These are phyloP conservation scores for Salpingoeca rosetta DNA, from an alignment of 78 protist species.

Conservation along the genomic window DNA sequence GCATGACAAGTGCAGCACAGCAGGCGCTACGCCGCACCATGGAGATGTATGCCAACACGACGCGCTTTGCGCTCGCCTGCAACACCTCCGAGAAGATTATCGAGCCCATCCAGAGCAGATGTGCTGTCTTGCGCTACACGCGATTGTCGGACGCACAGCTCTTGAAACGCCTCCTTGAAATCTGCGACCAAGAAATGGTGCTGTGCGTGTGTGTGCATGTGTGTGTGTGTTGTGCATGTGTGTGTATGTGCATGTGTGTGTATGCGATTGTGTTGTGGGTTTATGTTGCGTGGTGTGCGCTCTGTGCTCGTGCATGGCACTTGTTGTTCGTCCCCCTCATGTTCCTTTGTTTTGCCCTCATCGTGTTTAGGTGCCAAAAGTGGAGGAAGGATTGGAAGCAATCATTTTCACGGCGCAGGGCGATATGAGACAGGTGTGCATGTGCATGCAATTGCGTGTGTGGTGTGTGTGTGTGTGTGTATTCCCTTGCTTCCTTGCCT, in stretches of 20 bases:
- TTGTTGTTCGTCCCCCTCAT: neutral
- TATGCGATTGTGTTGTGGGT: no score
- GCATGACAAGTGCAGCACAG: conserved; percentile 94
- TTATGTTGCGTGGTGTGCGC: neutral
- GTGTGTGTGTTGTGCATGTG: no score
- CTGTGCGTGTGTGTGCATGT: neutral
- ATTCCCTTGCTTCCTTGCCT: no score
- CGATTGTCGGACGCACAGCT: conserved; percentile 61
- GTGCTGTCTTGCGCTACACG: conserved; percentile 86
- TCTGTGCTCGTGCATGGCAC: neutral
- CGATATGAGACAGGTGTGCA: conserved; percentile 86
- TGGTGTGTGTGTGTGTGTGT: no score
- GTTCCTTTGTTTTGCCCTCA: neutral
- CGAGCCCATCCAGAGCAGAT: conserved; percentile 87
- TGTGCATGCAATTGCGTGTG: no score
- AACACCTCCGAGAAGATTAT: conserved; percentile 84
- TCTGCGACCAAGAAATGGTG: conserved; percentile 46
- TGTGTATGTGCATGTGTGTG: no score
- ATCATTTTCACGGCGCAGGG: conserved; percentile 89
- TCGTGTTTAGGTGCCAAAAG: neutral
- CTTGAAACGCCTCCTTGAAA: conserved; percentile 42
- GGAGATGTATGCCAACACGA: conserved; percentile 83
- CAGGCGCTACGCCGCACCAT: conserved; percentile 95
- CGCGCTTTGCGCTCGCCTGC: conserved; percentile 96
- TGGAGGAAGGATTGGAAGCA: conserved; percentile 71